Evolutionary conservation across 768 basidiomycete genomes (phyloP).

Genomic region (Pulveroboletus ravenelii): DNA sequence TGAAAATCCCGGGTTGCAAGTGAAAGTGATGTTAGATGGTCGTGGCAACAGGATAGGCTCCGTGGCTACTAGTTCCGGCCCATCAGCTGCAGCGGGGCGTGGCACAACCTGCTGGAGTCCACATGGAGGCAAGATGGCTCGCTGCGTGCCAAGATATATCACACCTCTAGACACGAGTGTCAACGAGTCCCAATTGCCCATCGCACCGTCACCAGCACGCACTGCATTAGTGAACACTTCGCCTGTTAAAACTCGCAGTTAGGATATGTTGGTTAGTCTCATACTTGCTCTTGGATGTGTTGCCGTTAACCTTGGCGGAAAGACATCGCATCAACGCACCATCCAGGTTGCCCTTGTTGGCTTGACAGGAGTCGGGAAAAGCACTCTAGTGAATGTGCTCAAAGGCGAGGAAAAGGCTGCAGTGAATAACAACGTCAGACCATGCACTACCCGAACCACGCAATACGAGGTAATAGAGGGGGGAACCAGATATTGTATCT

Average conservation of each 20-base stretch:
- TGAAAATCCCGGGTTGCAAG: neutral
- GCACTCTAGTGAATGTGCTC: constrained; percentile 26
- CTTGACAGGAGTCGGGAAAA: constrained; percentile 24
- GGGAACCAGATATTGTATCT: constrained; percentile 11
- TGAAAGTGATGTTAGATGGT: neutral
- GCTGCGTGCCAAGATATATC: constrained; percentile 1
- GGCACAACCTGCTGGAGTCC: constrained; percentile 16
- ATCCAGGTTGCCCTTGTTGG: constrained; percentile 21
- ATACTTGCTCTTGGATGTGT: neutral
- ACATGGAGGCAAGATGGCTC: constrained; percentile 6
- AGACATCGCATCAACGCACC: constrained; percentile 1
- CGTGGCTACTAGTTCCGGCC: neutral
- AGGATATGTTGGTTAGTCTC: constrained; percentile 17
- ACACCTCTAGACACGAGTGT: neutral
- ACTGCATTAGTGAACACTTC: neutral
- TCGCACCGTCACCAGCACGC: neutral
- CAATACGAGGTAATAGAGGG: constrained; percentile 9
- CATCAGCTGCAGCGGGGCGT: neutral
- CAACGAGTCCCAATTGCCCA: neutral
- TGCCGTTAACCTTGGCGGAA: neutral
- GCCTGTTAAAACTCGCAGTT: neutral
- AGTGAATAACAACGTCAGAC: constrained; percentile 16
- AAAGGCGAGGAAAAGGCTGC: constrained; percentile 8
- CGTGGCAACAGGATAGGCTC: neutral
- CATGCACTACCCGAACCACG: constrained; percentile 13